These are phyloP conservation scores for Candida dajiaensis DNA, from an alignment of 805 yeast genomes.

Conservation along the genomic window DNA sequence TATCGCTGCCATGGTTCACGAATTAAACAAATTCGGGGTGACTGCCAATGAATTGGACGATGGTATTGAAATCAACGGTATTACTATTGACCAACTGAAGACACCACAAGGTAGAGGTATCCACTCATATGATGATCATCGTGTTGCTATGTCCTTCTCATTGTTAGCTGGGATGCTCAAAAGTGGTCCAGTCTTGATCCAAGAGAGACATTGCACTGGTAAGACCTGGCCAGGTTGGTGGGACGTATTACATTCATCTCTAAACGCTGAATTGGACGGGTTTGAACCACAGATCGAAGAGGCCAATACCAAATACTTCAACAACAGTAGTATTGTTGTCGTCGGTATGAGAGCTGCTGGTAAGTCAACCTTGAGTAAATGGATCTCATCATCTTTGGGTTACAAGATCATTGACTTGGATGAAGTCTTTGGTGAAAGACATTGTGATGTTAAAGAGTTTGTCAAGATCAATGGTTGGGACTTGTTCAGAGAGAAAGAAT, in stretches of 20 bases:
- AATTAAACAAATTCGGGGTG: conserved; percentile 89
- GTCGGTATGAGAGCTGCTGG: conserved; percentile 99
- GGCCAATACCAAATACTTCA: conserved; percentile 22
- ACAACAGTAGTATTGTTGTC: conserved; percentile 54
- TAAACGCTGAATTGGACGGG: conserved; percentile 68
- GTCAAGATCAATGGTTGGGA: conserved; percentile 78
- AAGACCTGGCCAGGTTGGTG: conserved; percentile 99
- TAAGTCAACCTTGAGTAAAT: conserved; percentile 76
- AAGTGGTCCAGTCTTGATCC: conserved; percentile 53
- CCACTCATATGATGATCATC: conserved; percentile 86
- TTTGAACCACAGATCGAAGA: conserved; percentile 40
- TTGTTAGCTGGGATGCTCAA: conserved; percentile 69
- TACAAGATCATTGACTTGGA: conserved; percentile 74
- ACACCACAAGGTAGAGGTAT: conserved; percentile 58
- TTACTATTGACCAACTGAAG: conserved; percentile 42
- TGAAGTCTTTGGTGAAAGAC: conserved; percentile 51
- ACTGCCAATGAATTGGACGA: conserved; percentile 79
- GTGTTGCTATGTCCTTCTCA: conserved; percentile 97
- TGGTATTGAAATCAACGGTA: conserved; percentile 84
- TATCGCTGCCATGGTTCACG: conserved; percentile 88
- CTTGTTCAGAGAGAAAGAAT: conserved; percentile 69
- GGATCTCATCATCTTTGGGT: conserved; percentile 68
- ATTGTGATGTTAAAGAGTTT: conserved; percentile 48
- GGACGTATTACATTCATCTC: conserved; percentile 75
- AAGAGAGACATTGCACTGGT: conserved; percentile 88